Conservation (phyloP, 2,329 filamentous ascomycete genomes). For the Ploettnerulaceae sp. region DNA sequence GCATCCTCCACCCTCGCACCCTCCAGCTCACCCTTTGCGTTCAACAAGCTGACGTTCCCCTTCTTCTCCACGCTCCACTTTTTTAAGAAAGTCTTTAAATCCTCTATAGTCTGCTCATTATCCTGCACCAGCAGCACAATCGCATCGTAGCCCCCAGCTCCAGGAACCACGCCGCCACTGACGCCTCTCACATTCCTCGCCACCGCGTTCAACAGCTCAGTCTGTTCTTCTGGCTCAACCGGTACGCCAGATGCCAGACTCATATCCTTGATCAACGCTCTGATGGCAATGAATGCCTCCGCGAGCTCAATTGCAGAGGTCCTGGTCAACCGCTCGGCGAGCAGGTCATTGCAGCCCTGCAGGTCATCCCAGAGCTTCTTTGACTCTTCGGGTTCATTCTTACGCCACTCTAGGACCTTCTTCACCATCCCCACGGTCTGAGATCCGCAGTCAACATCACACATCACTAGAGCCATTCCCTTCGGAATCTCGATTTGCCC, state of each 20-base stretch:
- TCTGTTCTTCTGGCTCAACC: constrained; percentile 86
- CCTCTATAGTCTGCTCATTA: constrained; percentile 55
- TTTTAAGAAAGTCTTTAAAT: constrained; percentile 57
- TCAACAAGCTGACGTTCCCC: constrained; percentile 62
- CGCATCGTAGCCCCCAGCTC: constrained; percentile 91
- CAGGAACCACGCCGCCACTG: constrained; percentile 86
- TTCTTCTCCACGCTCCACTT: constrained; percentile 59
- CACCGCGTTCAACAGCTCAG: constrained; percentile 73
- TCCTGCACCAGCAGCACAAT: constrained; percentile 76
- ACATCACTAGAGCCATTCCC: constrained; percentile 80
- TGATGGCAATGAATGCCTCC: constrained; percentile 46
- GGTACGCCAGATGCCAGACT: constrained; percentile 69
- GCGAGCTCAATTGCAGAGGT: constrained; percentile 42
- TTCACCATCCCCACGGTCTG: constrained; percentile 96
- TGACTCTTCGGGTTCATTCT: constrained; percentile 57
- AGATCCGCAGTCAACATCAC: constrained; percentile 90
- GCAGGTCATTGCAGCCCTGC: constrained; percentile 66
- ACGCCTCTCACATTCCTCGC: constrained; percentile 67
- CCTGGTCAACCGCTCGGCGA: constrained; percentile 59
- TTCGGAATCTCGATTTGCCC: constrained; percentile 65
- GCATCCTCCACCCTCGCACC: constrained; percentile 49
- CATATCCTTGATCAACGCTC: constrained; percentile 69
- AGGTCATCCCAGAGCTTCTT: constrained; percentile 68
- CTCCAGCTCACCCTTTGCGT: constrained; percentile 68
- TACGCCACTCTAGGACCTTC: constrained; percentile 78